Percentiles rank a stretch among this genome's conserved stretches.
These are phyloP conservation scores for Detonula confervacea DNA, from an alignment of 352 stramenopile species.

Conservation along the genomic window DNA sequence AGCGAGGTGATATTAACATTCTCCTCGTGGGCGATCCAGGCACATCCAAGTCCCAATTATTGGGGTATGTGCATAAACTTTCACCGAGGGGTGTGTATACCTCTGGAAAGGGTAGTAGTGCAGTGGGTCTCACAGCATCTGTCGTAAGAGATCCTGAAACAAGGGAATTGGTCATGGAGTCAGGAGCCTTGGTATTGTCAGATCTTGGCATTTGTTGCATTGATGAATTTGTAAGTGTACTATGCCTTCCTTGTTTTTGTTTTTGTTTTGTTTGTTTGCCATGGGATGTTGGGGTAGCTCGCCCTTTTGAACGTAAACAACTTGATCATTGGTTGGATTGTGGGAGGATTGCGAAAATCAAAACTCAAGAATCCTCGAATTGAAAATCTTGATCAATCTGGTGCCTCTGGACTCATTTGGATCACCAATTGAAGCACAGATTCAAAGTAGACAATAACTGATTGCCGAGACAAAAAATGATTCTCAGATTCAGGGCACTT, in stretches of 20 bases:
- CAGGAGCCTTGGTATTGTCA: slow-evolving; percentile 96
- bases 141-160: slow-evolving; percentile 90
- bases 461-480: no score
- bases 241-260: no score
- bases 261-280: no score
- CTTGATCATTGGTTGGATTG: no score
- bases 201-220: slow-evolving; percentile 99
- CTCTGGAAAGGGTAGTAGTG: slow-evolving; percentile 89
- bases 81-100: slow-evolving; percentile 91
- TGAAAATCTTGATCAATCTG: slow-evolving; percentile 87
- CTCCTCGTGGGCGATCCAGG: slow-evolving; percentile 91
- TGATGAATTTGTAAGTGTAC: slow-evolving; percentile 90
- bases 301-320: no score
- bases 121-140: slow-evolving; percentile 89
- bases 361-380: no score
- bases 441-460: no score
- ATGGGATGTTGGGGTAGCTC: no score
- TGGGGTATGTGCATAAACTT: slow-evolving; percentile 90
- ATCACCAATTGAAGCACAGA: no score
- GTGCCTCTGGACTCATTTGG: no score
- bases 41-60: slow-evolving; percentile 91
- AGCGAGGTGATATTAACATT: slow-evolving; percentile 92
- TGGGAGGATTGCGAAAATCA: no score
- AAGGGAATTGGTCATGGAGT: slow-evolving; percentile 91
- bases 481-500: no score